Percentiles rank a stretch among this genome's conserved stretches.
Conservation (phyloP, 345 rosid species). For the Rhodamnia rubescens region DNA sequence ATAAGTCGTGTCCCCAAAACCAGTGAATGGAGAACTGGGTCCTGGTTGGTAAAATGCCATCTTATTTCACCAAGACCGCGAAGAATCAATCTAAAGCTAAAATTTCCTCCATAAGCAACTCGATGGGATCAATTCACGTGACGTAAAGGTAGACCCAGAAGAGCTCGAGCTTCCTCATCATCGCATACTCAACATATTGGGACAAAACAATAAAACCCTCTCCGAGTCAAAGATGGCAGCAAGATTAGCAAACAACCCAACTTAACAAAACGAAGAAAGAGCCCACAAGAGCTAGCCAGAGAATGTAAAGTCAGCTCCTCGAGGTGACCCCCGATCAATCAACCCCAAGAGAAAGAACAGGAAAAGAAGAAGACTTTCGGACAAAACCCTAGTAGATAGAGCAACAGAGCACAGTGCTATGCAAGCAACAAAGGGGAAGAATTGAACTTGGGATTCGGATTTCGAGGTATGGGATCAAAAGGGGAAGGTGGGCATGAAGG, state of each 20-base stretch:
- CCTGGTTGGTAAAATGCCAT: conserved; percentile 10
- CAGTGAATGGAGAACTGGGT: not conserved
- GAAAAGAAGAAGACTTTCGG: not conserved
- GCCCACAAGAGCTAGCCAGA: not conserved
- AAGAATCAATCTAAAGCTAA: not conserved
- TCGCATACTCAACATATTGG: not conserved
- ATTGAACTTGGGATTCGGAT: not conserved
- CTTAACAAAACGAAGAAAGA: not conserved
- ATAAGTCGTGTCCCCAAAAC: conserved; percentile 18
- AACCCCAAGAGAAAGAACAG: not conserved
- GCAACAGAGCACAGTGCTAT: not conserved
- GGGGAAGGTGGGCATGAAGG: not conserved
- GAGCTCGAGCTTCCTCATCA: not conserved
- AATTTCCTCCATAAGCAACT: not conserved
- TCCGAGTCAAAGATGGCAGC: not conserved
- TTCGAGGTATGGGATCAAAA: not conserved
- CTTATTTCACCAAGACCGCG: not conserved
- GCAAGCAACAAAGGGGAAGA: not conserved
- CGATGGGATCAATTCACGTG: not conserved
- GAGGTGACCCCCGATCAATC: not conserved
- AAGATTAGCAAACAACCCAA: not conserved
- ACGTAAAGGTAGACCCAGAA: not conserved
- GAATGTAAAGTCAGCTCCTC: not conserved
- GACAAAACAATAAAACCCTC: not conserved
- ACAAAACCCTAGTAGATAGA: not conserved